Base-by-base conservation (phyloP, 73 alveolate genomes). In the Symbiodinium natans region DNA sequence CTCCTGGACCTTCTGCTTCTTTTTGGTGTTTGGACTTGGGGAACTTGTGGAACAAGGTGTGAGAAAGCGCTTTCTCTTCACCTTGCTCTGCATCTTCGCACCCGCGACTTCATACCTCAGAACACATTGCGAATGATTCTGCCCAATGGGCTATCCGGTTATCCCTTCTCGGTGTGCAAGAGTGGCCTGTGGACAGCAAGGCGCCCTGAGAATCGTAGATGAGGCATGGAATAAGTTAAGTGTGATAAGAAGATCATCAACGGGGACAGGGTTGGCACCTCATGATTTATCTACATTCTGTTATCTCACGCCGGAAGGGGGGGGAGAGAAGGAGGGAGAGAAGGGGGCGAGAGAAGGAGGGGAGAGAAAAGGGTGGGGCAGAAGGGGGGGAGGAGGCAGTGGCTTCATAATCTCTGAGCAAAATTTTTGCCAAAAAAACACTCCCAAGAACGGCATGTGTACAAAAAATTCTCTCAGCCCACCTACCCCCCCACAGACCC, bases 21-120 rank as follows among this genome's bases (percentile, higher is more conserved):
- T 56, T 56, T 19, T 56, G 74, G 5, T 56, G 5, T 19, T n/a
- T n/a, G n/a, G n/a, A n/a, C n/a, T 56, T 56, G 5, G 5, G 5
- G 74, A 19, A 56, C 33, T 56, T 56, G 74, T 21, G 74, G 74
- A 56, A 56, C 74, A 56, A 56, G 31, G 15, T 56, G 33, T 56
- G 74, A 56, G 74, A 56, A 56, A 56, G 25, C 74, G 74, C 74
- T 56, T 56, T 56, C 74, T 56, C 74, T 56, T 56, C 74, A 56
- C 74, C 31, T 56, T 56, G 74, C 31, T 56, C 74, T 15, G 74
- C 74, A 56, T 56, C 74, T 56, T 56, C 74, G 74, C 74, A 56
- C 74, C 74, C 31, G 74, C 31, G 31, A 56, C 74, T 56, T 56
- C 74, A 56, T 9, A 56, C 74, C 74, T 56, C 74, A 56, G 74